These are phyloP conservation scores for Globisporangium abappressorium DNA, from an alignment of 352 stramenopile species.

Conservation along the genomic window DNA sequence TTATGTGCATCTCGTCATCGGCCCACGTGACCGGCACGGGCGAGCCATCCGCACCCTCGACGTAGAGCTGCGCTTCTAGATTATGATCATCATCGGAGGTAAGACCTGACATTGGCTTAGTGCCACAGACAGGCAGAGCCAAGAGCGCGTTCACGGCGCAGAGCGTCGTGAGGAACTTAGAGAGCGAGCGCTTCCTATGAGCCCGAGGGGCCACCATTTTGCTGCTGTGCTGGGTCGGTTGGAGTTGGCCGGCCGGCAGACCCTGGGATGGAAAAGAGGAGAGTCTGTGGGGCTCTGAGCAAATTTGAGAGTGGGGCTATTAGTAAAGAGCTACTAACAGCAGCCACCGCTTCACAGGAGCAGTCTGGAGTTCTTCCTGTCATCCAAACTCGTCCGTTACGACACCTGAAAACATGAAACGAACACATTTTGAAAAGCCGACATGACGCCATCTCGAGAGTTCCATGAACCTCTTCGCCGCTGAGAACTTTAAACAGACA, in stretches of 20 bases:
- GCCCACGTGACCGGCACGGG: not conserved
- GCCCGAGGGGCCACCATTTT: not conserved
- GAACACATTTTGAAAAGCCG: not conserved
- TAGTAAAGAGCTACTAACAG: not conserved
- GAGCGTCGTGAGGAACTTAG: conserved; percentile 4
- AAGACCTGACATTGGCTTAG: not conserved
- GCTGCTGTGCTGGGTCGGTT: not conserved
- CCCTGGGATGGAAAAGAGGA: too few species aligned
- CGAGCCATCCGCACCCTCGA: not conserved
- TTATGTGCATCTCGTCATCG: not conserved
- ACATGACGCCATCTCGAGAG: not conserved
- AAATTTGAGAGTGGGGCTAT: not conserved
- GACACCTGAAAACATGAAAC: not conserved
- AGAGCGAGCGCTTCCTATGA: not conserved
- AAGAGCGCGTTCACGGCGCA: not conserved
- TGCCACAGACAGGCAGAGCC: not conserved
- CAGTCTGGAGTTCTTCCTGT: not conserved
- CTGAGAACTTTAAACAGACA: too few species aligned
- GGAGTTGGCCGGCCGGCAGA: not conserved
- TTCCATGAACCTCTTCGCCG: too few species aligned
- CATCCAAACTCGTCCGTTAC: not conserved
- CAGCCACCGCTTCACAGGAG: not conserved
- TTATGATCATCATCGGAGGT: not conserved
- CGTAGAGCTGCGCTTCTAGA: not conserved
- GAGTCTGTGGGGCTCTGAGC: not conserved